phyloP scores from a whole-genome alignment of 1,284 basidiomycete species.

The Pisolithus thermaeus region DNA sequence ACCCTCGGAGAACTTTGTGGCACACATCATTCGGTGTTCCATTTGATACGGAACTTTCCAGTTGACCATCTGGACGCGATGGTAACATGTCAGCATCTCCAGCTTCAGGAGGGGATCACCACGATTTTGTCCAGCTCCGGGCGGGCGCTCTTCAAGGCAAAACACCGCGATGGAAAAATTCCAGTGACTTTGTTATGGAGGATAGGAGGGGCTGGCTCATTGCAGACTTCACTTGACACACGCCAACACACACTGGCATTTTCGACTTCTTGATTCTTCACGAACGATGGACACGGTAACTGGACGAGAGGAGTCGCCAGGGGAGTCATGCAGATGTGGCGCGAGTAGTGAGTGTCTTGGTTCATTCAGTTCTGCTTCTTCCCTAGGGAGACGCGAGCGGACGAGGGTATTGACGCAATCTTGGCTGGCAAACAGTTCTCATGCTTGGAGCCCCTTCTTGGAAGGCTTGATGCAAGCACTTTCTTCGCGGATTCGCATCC shows the following conservation, averaged over 20 bases:
- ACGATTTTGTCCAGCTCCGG: background rate
- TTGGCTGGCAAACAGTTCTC: background rate
- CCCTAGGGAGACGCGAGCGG: too few species aligned
- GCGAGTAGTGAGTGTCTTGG: too few species aligned
- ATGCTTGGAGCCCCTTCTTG: background rate
- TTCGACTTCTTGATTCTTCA: too few species aligned
- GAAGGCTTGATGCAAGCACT: background rate
- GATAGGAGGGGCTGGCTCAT: background rate
- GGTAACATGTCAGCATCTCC: background rate
- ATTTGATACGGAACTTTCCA: background rate
- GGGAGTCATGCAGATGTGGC: too few species aligned
- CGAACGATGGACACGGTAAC: too few species aligned
- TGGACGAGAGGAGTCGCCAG: too few species aligned
- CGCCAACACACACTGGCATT: too few species aligned
- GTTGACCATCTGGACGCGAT: background rate
- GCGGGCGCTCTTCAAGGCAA: background rate
- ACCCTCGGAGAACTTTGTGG: background rate
- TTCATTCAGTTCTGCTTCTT: too few species aligned
- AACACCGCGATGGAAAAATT: background rate
- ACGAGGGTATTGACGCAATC: too few species aligned
- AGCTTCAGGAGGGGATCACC: background rate
- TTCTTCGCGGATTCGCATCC: background rate
- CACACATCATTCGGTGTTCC: background rate
- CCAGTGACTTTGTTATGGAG: background rate
- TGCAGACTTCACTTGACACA: too few species aligned